Evolutionary conservation across 73 alveolate species (phyloP), one percentile per base, ranked within the genome.

Genomic region (Effrenium voratum): DNA sequence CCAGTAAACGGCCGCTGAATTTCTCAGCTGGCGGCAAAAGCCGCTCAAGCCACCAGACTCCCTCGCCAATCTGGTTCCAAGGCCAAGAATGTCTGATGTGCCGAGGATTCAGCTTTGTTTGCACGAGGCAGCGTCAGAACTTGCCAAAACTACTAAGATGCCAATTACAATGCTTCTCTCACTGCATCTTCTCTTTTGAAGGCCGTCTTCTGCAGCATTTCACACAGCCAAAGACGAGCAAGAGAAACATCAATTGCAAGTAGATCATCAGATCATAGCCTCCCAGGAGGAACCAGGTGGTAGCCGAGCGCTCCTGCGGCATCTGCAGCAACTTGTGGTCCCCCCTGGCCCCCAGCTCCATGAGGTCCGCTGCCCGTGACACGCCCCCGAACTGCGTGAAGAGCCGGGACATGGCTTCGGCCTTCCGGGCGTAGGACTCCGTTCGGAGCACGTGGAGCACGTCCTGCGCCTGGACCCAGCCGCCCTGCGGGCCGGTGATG

Each of bases 391-490:
- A 90, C 36, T 68, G 43, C 75, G 43, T 75, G 76, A 90, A 38
- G 1, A 90, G 75, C 57, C 96, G 96, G 43, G 96, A 90, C 96
- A 90, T 90, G 96, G 96, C 63, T n/a, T 41, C 60, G 32, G 96
- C 96, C 45, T 86, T 47, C 50, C 40, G 75, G 10, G 96, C 85
- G 46, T 66, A 90, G 87, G 87, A 73, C 16, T 73, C 87, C 28
- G 81, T 75, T 22, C 40, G 26, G 32, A 90, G 79, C 75, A 90
- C 96, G 34, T 90, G 96, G 41, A 46, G 73, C 70, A 90, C 96
- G 16, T 90, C 96, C 41, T 50, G 73, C 49, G 86, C 41, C 96
- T 90, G 96, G 72, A 90, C 96, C 96, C 96, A 90, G 86, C 96
- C 96, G 10, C 96, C 96, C 38, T 77, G 96, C 13, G 96, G 96